phyloP scores from a whole-genome alignment of 257 asterid genomes.

The Penstemon eatonii region DNA sequence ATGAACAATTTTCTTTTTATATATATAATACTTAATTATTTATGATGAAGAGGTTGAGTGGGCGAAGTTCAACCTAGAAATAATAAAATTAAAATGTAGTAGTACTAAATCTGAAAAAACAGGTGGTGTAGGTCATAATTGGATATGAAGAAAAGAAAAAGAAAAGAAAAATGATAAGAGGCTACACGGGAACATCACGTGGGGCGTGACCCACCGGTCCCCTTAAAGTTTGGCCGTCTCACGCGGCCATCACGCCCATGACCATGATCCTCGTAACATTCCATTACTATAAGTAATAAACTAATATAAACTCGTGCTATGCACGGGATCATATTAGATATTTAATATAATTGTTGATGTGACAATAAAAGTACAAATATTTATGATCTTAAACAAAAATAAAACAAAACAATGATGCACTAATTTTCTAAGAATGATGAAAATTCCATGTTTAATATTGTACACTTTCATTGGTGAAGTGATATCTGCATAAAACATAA shows the following conservation, averaged over 20 bases:
- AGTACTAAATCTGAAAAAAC: slow-evolving; percentile 16
- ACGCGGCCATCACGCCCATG: slow-evolving; percentile 27
- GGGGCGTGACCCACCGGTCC: slow-evolving; percentile 35
- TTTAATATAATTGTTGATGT: too few species aligned
- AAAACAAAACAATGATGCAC: too few species aligned
- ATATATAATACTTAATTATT: too few species aligned
- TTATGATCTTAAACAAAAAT: too few species aligned
- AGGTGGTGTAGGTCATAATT: slow-evolving; percentile 20
- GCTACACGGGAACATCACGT: slow-evolving; percentile 43
- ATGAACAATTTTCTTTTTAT: too few species aligned
- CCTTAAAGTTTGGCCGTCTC: slow-evolving; percentile 29
- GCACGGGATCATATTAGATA: too few species aligned
- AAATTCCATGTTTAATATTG: too few species aligned
- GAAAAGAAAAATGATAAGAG: slow-evolving; percentile 5
- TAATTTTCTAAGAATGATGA: too few species aligned
- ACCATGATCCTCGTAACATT: slow-evolving; percentile 15
- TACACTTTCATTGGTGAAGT: too few species aligned
- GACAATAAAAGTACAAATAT: too few species aligned
- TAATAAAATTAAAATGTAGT: neutral
- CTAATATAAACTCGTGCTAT: too few species aligned
- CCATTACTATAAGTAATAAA: neutral
- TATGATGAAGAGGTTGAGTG: slow-evolving; percentile 26
- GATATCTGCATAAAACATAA: too few species aligned
- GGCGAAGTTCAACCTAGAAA: slow-evolving; percentile 26
- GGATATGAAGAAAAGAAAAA: slow-evolving; percentile 5